Evolutionary conservation across 805 yeast genomes (phyloP).

Genomic region (Yamadazyma paraphyllophila): DNA sequence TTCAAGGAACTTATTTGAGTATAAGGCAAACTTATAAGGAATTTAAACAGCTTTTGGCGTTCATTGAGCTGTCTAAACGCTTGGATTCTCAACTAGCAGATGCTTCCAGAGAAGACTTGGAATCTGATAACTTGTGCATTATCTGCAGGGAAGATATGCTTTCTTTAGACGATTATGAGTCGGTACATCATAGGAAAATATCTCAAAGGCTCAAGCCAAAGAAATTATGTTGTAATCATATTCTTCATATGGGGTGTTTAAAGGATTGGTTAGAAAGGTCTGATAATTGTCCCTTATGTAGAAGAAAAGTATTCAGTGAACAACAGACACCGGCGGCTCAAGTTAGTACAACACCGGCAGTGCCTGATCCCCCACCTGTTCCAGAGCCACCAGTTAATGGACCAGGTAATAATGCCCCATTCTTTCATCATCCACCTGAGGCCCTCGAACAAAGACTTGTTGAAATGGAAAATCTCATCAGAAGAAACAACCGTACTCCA

Average conservation of each 20-base stretch:
- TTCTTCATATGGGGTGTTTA: conserved; percentile 84
- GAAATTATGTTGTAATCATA: conserved; percentile 79
- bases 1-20: conserved; percentile 46
- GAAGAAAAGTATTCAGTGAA: conserved; percentile 55
- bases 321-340: background rate
- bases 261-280: conserved; percentile 92
- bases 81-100: conserved; percentile 61
- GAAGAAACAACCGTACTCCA: background rate
- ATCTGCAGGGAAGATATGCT: conserved; percentile 91
- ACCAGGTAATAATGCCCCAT: background rate
- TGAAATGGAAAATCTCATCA: conserved; percentile 7
- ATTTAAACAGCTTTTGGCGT: conserved; percentile 43
- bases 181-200: conserved; percentile 18
- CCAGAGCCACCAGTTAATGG: background rate
- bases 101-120: conserved; percentile 63
- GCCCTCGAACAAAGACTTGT: conserved; percentile 8
- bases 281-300: conserved; percentile 89
- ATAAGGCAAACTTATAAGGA: conserved; percentile 29
- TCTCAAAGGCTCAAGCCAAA: conserved; percentile 58
- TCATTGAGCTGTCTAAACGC: conserved; percentile 56
- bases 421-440: background rate
- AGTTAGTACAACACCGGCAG: background rate
- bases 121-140: conserved; percentile 62
- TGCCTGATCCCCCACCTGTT: background rate
- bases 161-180: conserved; percentile 37